These are phyloP conservation scores for Aspergillus costaricaensis DNA, from an alignment of 2,329 filamentous ascomycete species.

Conservation along the genomic window DNA sequence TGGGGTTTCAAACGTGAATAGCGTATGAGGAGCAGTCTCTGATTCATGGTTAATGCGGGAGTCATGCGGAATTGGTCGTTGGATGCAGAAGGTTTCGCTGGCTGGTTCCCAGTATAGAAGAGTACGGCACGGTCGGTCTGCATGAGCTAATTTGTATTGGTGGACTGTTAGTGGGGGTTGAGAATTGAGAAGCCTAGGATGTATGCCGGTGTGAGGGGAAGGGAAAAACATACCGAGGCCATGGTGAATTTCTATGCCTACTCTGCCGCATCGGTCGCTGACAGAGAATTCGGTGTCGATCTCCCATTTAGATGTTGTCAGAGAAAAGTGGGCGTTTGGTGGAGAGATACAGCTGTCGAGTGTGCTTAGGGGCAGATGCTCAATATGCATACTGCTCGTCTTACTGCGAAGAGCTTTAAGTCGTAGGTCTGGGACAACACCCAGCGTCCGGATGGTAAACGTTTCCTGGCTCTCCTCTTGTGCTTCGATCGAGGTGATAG, in stretches of 20 bases:
- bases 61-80: constrained; percentile 34
- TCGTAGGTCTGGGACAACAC: constrained; percentile 35
- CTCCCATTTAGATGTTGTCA: constrained; percentile 29
- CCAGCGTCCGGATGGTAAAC: constrained; percentile 48
- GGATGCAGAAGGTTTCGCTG: constrained; percentile 45
- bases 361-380: not conserved
- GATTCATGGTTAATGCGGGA: constrained; percentile 38
- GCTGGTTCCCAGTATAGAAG: constrained; percentile 42
- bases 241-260: constrained; percentile 36
- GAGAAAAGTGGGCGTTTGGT: not conserved
- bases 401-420: constrained; percentile 32
- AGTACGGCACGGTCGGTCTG: constrained; percentile 36
- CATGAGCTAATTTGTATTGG: not conserved
- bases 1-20: constrained; percentile 41
- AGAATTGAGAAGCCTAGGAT: constrained; percentile 1
- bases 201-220: not conserved
- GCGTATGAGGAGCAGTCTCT: constrained; percentile 48
- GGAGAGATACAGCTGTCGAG: not conserved
- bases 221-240: constrained; percentile 15
- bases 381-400: constrained; percentile 11
- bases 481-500: constrained; percentile 47
- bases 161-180: not conserved
- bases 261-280: constrained; percentile 24
- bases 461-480: constrained; percentile 27
- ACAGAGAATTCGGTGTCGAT: constrained; percentile 30